Base-by-base conservation (phyloP, 192 early-diverging fungal genomes). In the Coemansia sp. region DNA sequence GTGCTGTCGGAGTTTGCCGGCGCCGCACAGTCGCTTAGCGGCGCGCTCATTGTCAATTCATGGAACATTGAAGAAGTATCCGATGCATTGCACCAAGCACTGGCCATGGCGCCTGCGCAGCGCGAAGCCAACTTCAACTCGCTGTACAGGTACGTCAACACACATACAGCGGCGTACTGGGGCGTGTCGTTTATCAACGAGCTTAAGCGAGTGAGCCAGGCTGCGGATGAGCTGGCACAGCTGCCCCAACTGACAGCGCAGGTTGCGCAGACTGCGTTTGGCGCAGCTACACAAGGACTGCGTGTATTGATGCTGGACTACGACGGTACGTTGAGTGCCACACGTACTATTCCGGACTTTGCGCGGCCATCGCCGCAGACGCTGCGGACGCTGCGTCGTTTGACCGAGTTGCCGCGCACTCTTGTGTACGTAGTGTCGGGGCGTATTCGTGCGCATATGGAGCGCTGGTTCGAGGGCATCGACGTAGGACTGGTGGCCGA, bases 21-120 rank as follows among this genome's bases (percentile, higher is more conserved):
- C 31, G 97, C 96, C 17, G 98, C 97, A 7, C 98, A 99, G 82
- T 95, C 92, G 28, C 81, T 98, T 40, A 96, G 97, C 74, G 97
- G 94, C 14, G 91, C 98, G 2, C 86, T 98, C 23, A 94, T 98
- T 71, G 92, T 98, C 60, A 99, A 99, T 79, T 95, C 98, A 26
- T 99, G 98, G 98, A 97, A 97, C 78, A 99, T 92, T 0, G 95
- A 94, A 59, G 97, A 98, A 57, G 83, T 99, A 10, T 84, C 96
- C 2, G 85, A 88, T 37, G 95, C 90, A 4, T 89, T 97, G 67
- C 74, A 91, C 70, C 90, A 91, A 42, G 98, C 98, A 4, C 90
- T 99, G 21, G 90, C 90, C 0, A 98, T 98, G 98, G 75, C 93
- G 2, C 86, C 91, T 2, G 89, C 90, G 38, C 73, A 85, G 50